Evolutionary conservation across 1,139 yeast genomes (phyloP), one percentile per base, ranked within the genome.

Genomic region (Lodderomyces metapsilosis): DNA sequence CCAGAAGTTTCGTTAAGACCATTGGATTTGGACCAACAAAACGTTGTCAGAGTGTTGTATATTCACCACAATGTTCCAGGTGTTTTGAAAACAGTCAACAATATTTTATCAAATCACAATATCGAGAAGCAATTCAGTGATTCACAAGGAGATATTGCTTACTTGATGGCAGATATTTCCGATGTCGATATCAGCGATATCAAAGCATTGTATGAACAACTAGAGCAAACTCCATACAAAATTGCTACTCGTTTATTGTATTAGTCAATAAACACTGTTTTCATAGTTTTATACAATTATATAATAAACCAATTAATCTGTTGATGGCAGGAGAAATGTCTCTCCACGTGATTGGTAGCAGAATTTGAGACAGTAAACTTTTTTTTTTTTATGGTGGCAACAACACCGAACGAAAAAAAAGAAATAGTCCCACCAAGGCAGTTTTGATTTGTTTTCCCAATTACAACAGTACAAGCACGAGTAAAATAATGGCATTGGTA

Each of bases 11-110:
- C 92, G 17, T 76, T 92, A 58, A 87, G 98, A 72, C 85, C 92
- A 24, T 76, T 91, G 54, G 88, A 88, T 61, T 78, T 85, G 63
- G 97, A 89, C 59, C 96, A 88, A 68, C 83, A 85, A 58, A 78
- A 86, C 62, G 78, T 84, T 39, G 98, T 91, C 53, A 88, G 98
- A 74, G 96, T 92, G 34, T 76, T 94, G 58, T 92, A 92, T 70
- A 88, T 91, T 61, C 98, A 92, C 72, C 94, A 88, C 68, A 92
- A 92, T 68, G 97, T 94, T 56, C 98, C 99, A 30, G 99, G 99
- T 80, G 99, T 94, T 44, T 78, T 92, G 78, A 87, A 89, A 66
- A 89, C 96, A 35, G 98, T 92, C 58, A 92, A 94, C 76, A 92
- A 92, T 71, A 88, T 92, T 56, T 82, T 92, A 65, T 87, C 96